A percentile compares a stretch with the other conserved stretches of the same genome.
phyloP scores from a whole-genome alignment of 306 rosid genomes.

The Oemleria cerasiformis region DNA sequence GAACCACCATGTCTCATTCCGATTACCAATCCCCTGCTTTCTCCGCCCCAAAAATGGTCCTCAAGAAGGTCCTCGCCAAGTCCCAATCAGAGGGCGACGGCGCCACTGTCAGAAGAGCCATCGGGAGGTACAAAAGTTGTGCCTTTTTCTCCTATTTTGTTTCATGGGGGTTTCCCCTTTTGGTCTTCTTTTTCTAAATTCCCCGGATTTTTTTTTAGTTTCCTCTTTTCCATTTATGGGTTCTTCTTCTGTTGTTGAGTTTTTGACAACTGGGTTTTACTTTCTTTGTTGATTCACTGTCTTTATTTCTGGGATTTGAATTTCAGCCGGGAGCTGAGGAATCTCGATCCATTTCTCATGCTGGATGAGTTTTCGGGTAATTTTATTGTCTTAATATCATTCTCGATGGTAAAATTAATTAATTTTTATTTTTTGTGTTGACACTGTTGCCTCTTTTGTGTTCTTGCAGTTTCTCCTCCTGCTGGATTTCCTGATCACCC shows the following conservation, averaged over 20 bases:
- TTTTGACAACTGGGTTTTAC: slow-evolving; percentile 17
- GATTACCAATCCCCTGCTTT: slow-evolving; percentile 31
- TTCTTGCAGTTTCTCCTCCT: slow-evolving; percentile 50
- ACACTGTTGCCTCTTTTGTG: background rate
- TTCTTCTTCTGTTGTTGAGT: background rate
- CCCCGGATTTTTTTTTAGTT: background rate
- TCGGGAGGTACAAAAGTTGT: slow-evolving; percentile 37
- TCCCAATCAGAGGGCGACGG: slow-evolving; percentile 49
- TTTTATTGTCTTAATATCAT: background rate
- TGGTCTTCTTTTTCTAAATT: background rate
- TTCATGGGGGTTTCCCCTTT: background rate
- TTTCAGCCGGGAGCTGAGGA: slow-evolving; percentile 44
- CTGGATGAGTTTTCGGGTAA: slow-evolving; percentile 52
- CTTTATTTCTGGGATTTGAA: slow-evolving; percentile 1
- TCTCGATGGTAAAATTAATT: background rate
- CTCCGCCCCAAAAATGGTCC: slow-evolving; percentile 53
- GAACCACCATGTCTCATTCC: slow-evolving; percentile 44
- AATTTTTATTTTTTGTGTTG: background rate
- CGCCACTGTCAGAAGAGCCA: slow-evolving; percentile 51
- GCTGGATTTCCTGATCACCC: slow-evolving; percentile 99
- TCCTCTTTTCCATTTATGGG: background rate
- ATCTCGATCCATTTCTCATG: slow-evolving; percentile 61
- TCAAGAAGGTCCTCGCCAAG: slow-evolving; percentile 48
- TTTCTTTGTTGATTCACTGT: background rate
- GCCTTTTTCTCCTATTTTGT: background rate